Evolutionary conservation across 371 early-diverging fungal genomes (phyloP).

Genomic region (Funneliformis caledonium): DNA sequence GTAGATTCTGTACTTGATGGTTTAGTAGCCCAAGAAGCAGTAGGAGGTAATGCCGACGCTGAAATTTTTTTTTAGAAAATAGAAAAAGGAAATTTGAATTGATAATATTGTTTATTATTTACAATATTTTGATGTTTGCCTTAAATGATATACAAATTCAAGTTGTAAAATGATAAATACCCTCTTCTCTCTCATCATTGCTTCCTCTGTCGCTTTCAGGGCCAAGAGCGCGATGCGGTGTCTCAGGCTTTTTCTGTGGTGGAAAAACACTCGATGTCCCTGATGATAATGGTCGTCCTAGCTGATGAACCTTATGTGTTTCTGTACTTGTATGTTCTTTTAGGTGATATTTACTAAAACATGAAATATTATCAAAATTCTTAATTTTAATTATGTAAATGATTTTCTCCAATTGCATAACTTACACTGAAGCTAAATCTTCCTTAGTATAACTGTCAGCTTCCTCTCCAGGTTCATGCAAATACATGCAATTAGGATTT

Average conservation of each 20-base stretch:
- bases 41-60: constrained; percentile 41
- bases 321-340: constrained; percentile 13
- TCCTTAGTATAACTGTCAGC: constrained; percentile 75
- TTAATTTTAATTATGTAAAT: not conserved
- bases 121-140: not conserved
- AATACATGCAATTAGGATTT: constrained; percentile 90
- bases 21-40: constrained; percentile 39
- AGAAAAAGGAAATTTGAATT: not conserved
- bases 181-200: constrained; percentile 39
- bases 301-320: constrained; percentile 17
- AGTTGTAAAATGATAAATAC: not conserved
- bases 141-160: not conserved
- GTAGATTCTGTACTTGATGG: constrained; percentile 28
- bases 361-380: not conserved
- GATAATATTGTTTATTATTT: not conserved
- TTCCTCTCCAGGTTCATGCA: constrained; percentile 96
- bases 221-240: constrained; percentile 9
- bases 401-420: not conserved
- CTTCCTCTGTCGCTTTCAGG: constrained; percentile 31
- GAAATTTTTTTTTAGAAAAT: not conserved
- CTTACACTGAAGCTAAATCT: constrained; percentile 65
- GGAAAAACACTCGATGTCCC: constrained; percentile 6
- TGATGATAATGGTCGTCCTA: constrained; percentile 11
- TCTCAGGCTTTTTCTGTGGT: not conserved
- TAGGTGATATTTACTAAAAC: constrained; percentile 31